phyloP scores from a whole-genome alignment of 129 eudicot genomes.

The Flaveria robusta region DNA sequence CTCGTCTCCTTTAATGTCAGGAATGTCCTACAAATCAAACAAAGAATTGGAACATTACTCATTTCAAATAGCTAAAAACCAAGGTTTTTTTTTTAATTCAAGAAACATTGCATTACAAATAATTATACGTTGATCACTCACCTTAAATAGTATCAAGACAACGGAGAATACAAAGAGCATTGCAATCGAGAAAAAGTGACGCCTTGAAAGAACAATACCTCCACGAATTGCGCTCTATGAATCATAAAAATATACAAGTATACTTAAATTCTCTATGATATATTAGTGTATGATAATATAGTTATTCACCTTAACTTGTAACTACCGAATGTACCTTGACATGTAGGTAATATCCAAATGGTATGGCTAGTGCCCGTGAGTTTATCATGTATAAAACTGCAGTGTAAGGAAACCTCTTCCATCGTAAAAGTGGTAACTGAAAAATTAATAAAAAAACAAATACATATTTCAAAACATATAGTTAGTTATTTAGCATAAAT shows the following conservation, averaged over 20 bases:
- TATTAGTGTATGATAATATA: not conserved
- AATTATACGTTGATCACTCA: not conserved
- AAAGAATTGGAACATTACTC: not conserved
- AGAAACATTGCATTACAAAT: not conserved
- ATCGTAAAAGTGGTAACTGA: slow-evolving; percentile 36
- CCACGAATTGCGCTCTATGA: slow-evolving; percentile 28
- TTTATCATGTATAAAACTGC: slow-evolving; percentile 39
- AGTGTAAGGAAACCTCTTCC: slow-evolving; percentile 41
- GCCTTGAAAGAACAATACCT: slow-evolving; percentile 25
- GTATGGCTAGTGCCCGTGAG: slow-evolving; percentile 36
- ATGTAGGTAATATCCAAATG: slow-evolving; percentile 37
- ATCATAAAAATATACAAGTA: not conserved
- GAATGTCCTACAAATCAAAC: slow-evolving; percentile 31
- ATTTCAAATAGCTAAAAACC: not conserved
- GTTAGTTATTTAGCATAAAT: no score
- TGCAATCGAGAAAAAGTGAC: slow-evolving; percentile 29
- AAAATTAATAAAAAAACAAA: not conserved
- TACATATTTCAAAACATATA: no score
- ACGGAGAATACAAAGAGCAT: slow-evolving; percentile 34
- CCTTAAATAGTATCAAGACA: slow-evolving; percentile 37
- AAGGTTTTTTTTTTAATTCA: not conserved
- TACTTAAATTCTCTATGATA: not conserved
- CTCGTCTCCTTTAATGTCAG: slow-evolving; percentile 42
- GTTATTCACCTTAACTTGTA: not conserved
- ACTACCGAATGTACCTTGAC: slow-evolving; percentile 23